Conservation (phyloP, 2,329 filamentous ascomycete species). For the Pezicula rhizophila region DNA sequence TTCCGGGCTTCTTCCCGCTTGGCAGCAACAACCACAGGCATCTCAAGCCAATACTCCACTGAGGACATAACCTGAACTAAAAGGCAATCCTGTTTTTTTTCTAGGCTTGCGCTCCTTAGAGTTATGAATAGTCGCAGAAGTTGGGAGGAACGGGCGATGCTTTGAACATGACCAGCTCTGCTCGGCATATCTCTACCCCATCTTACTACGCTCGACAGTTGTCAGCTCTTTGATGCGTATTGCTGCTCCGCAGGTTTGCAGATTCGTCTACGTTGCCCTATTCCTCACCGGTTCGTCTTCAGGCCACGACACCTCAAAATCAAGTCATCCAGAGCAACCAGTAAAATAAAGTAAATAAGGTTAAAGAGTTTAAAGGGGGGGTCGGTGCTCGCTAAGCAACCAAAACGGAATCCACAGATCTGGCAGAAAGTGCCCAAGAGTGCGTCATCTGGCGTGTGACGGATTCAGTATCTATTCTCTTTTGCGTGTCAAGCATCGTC, state of each 20-base stretch:
- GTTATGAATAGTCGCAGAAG: too few relatives aligned
- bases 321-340: neutral
- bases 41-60: too few relatives aligned
- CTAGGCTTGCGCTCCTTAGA: too few relatives aligned
- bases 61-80: too few relatives aligned
- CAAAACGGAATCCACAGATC: conserved; percentile 8
- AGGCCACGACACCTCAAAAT: neutral
- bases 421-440: neutral
- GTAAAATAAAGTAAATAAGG: neutral
- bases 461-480: neutral
- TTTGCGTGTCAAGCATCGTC: neutral
- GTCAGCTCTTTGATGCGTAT: neutral
- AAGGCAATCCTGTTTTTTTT: too few relatives aligned
- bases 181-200: conserved; percentile 8
- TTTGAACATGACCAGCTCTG: neutral
- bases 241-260: neutral
- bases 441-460: conserved; percentile 9
- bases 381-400: conserved; percentile 1
- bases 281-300: neutral
- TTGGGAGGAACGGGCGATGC: neutral
- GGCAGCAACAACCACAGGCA: too few relatives aligned
- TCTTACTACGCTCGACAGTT: conserved; percentile 5
- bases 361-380: neutral
- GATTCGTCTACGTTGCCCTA: neutral
- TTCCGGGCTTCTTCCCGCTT: too few relatives aligned